Evolutionary conservation across 495 filamentous ascomycete genomes (phyloP), one percentile per base, ranked within the genome.

Genomic region (Xylaria curta): DNA sequence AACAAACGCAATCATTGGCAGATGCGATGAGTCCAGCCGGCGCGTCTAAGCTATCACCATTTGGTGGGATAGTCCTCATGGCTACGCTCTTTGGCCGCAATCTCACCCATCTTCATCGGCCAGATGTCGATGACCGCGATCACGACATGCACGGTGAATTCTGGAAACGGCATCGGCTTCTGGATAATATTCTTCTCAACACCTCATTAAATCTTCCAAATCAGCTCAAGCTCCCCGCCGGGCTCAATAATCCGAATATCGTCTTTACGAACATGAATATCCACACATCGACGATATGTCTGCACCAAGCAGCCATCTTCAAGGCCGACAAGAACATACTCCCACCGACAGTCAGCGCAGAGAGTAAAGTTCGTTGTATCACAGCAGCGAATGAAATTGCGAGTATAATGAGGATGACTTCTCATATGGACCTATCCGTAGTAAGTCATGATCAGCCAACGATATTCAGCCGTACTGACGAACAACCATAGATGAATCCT

Each of bases 241-340:
- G 93, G 0, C 85, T 97, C 54, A 80, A 83, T 13, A 91, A 97
- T 78, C 85, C 94, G 9, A 99, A 98, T 75, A 90, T 97, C 63
- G 90, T 99, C 24, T 98, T 98, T 76, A 90, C 93, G 42, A 98
- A 98, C 72, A 97, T 98, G 93, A 93, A 91, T 76, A 94, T 98
- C 44, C 96, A 98, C 77, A 97, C 96, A 0, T 97, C 94, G 1
- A 96, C 94, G 2, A 98, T 99, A 54, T 98, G 97, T 80, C 87
- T 98, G 8, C 96, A 99, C 78, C 96, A 99, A 79, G 97, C 97
- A 8, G 97, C 96, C 24, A 98, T 98, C 24, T 97, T 94, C 87
- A 98, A 97, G 79, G 94, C 96, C 0, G 95, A 98, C 74, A 95
- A 93, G 81, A 92, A 98, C 79, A 86, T 88, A 66, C 85, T 98